Conservation (phyloP, 139 green algal genomes). For the Ettlia oleoabundans region DNA sequence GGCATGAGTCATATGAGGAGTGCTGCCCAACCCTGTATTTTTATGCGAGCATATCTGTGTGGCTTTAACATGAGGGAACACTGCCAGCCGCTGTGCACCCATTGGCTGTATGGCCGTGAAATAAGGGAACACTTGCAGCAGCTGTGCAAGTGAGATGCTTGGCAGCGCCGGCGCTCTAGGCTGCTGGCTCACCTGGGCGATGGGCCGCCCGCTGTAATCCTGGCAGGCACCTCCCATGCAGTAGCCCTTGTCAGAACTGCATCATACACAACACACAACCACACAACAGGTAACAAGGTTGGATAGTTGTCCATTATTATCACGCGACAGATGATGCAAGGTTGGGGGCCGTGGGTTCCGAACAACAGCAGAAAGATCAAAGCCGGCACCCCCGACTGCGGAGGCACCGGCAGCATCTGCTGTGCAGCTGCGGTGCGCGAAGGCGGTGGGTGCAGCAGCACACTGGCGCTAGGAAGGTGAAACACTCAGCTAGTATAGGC, state of each 20-base stretch:
- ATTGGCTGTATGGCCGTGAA: no score
- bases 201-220: slow-evolving; percentile 1
- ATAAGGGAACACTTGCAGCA: neutral
- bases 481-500: neutral
- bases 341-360: no score
- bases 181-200: neutral
- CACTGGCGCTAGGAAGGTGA: neutral
- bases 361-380: no score
- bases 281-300: neutral
- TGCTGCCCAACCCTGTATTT: no score
- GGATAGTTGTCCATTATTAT: neutral
- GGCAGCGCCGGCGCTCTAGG: neutral
- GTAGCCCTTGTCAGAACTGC: slow-evolving; percentile 13
- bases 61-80: no score
- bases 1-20: no score
- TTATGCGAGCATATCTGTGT: no score
- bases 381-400: no score
- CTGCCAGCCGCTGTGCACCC: no score
- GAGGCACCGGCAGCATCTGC: no score
- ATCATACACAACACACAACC: neutral
- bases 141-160: neutral
- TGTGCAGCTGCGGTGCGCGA: no score
- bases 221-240: neutral
- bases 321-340: neutral
- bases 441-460: neutral